Evolutionary conservation across 805 yeast genomes (phyloP).

Genomic region (Cyberlindnera petersonii): DNA sequence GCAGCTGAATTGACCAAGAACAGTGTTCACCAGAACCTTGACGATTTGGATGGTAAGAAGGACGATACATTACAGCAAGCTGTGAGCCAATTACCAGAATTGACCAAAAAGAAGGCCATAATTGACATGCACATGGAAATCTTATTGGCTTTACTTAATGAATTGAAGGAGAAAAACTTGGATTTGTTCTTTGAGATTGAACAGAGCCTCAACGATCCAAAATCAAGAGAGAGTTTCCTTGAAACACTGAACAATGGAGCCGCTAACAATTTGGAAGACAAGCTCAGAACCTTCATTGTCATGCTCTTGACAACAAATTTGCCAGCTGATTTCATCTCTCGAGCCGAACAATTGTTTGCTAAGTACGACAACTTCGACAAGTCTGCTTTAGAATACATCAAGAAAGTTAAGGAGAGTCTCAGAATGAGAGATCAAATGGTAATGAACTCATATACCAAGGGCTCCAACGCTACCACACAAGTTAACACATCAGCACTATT

Average conservation of each 20-base stretch:
- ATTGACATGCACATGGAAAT: conserved; percentile 98
- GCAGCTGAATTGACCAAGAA: conserved; percentile 80
- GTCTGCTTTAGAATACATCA: conserved; percentile 65
- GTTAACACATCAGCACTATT: conserved; percentile 51
- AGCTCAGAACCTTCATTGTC: conserved; percentile 85
- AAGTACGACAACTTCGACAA: conserved; percentile 55
- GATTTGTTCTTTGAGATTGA: conserved; percentile 94
- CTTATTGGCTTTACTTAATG: conserved; percentile 75
- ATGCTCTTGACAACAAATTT: conserved; percentile 53
- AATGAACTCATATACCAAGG: conserved; percentile 32
- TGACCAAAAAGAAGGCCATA: conserved; percentile 80
- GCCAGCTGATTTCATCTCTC: conserved; percentile 46
- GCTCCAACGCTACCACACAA: conserved; percentile 21
- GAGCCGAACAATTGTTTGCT: conserved; percentile 60
- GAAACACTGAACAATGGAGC: conserved; percentile 50
- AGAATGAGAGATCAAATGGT: conserved; percentile 45
- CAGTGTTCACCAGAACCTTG: conserved; percentile 65
- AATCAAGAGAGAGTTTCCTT: conserved; percentile 52
- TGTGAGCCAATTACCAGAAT: conserved; percentile 86
- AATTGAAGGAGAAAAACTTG: conserved; percentile 78
- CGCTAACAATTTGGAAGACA: conserved; percentile 69
- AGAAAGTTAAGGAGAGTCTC: conserved; percentile 74
- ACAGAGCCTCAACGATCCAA: conserved; percentile 64
- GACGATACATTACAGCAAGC: conserved; percentile 72
- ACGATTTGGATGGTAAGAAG: conserved; percentile 61